Base-by-base conservation (phyloP, 768 basidiomycete species). In the Lyophyllum decastes region DNA sequence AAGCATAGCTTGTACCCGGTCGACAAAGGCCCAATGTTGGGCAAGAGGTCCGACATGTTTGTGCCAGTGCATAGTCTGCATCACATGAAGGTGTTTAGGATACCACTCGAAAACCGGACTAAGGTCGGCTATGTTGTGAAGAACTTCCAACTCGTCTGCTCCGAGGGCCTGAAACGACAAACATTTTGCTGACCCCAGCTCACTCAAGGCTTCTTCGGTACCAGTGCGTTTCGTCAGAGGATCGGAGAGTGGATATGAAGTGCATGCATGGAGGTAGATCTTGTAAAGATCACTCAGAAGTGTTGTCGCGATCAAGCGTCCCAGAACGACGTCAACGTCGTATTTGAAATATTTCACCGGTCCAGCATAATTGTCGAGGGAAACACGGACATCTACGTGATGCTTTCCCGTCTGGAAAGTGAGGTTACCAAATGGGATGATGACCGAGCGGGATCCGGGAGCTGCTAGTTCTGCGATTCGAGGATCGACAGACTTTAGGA, bases 221-320 rank as follows among this genome's bases (percentile, higher is more conserved):
- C 82, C 82, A 0, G 76, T 77, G 8, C 74, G 73, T 17, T 62
- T 61, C 0, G 76, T 79, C 19, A 83, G 67, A 2, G 78, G 77
- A 64, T 83, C 82, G 11, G 71, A 68, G 16, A 76, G 64, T 46
- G 72, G 72, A 44, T 75, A 72, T 25, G 76, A 75, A 2, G 74
- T 81, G 2, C 80, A 55, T 17, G 78, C 76, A 44, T 84, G 82
- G 16, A 84, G 68, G 50, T 79, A 78, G 2, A 73, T 68, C 46
- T 68, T 70, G 53, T 71, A 79, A 8, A 81, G 65, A 34, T 64
- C 66, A 57, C 68, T 66, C 22, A 74, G 57, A 57, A 55, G 49
- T 66, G 69, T 52, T 65, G 62, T 59, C 49, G 76, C 69, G 4
- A 66, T 60, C 14, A 78, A 59, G 19, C 70, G 61, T 30, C 73